A percentile compares a stretch with the other conserved stretches of the same genome.
phyloP scores from a whole-genome alignment of 1,284 basidiomycete genomes.

The Ustilago trichophora region DNA sequence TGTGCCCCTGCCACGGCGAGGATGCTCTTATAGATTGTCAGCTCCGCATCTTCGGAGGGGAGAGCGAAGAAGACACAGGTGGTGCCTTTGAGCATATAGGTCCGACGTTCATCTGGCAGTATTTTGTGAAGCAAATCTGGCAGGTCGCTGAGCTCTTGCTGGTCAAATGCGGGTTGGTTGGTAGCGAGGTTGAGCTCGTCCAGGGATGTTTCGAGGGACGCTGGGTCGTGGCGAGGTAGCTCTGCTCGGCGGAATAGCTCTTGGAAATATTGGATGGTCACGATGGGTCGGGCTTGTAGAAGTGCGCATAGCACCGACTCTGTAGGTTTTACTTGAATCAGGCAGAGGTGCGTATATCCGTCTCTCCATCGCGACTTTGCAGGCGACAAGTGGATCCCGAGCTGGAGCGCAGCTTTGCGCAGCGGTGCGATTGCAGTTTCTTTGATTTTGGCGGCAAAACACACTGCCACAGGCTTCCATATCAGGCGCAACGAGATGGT shows the following conservation, averaged over 20 bases:
- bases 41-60: conserved; percentile 28
- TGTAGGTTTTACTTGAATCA: conserved; percentile 41
- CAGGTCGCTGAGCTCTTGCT: conserved; percentile 30
- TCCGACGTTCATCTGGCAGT: conserved; percentile 24
- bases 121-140: conserved; percentile 21
- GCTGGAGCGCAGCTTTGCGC: conserved; percentile 6
- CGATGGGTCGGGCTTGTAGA: conserved; percentile 28
- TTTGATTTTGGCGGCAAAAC: conserved; percentile 41
- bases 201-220: conserved; percentile 39
- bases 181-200: conserved; percentile 20
- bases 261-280: conserved; percentile 37
- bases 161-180: conserved; percentile 34
- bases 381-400: conserved; percentile 39
- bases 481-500: conserved; percentile 42
- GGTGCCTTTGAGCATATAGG: conserved; percentile 47
- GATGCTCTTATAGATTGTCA: conserved; percentile 35
- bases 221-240: conserved; percentile 30
- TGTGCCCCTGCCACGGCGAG: conserved; percentile 30
- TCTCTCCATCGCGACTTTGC: conserved; percentile 38
- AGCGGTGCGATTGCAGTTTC: conserved; percentile 24
- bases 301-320: conserved; percentile 40
- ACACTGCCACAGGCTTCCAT: conserved; percentile 38
- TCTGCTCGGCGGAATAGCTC: conserved; percentile 42
- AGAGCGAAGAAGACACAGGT: conserved; percentile 45
- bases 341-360: conserved; percentile 47